These are phyloP conservation scores for Rhizopogon hawkerae DNA, from an alignment of 1,284 basidiomycete genomes.

Conservation along the genomic window DNA sequence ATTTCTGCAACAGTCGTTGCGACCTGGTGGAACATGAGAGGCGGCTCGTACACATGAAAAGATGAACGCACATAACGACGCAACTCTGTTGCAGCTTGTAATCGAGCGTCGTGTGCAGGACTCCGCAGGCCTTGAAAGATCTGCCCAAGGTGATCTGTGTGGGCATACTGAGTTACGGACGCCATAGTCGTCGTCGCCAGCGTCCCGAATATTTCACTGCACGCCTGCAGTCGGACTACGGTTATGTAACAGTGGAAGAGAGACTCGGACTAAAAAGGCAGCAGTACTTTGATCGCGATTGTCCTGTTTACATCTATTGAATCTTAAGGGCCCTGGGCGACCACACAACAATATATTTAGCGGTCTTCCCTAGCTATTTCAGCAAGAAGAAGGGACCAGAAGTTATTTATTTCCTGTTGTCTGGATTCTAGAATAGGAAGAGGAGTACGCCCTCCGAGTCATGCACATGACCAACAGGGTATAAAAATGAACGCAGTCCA, in stretches of 20 bases:
- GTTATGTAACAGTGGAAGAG: background rate
- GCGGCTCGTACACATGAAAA: slow-evolving; percentile 6
- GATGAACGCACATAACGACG: slow-evolving; percentile 56
- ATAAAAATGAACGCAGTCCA: background rate
- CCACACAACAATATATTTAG: too few relatives aligned
- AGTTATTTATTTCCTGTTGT: too few relatives aligned
- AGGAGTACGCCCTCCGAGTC: too few relatives aligned
- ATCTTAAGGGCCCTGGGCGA: background rate
- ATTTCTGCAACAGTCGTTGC: slow-evolving; percentile 64
- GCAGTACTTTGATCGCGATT: background rate
- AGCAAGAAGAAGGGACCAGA: too few relatives aligned
- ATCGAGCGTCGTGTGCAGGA: slow-evolving; percentile 52
- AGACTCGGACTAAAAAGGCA: background rate
- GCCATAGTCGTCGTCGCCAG: slow-evolving; percentile 37
- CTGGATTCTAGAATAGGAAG: too few relatives aligned
- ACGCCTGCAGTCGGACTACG: background rate
- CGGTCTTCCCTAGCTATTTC: too few relatives aligned
- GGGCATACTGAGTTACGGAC: slow-evolving; percentile 43
- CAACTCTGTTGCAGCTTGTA: slow-evolving; percentile 58
- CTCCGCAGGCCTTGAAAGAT: slow-evolving; percentile 62
- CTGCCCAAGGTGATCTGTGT: slow-evolving; percentile 51
- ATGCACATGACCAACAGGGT: too few relatives aligned
- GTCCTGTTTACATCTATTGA: slow-evolving; percentile 1
- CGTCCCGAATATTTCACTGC: background rate
- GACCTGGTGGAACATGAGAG: slow-evolving; percentile 40